Evolutionary conservation across 1,284 basidiomycete species (phyloP).

Genomic region (Boletellus deceptivus): DNA sequence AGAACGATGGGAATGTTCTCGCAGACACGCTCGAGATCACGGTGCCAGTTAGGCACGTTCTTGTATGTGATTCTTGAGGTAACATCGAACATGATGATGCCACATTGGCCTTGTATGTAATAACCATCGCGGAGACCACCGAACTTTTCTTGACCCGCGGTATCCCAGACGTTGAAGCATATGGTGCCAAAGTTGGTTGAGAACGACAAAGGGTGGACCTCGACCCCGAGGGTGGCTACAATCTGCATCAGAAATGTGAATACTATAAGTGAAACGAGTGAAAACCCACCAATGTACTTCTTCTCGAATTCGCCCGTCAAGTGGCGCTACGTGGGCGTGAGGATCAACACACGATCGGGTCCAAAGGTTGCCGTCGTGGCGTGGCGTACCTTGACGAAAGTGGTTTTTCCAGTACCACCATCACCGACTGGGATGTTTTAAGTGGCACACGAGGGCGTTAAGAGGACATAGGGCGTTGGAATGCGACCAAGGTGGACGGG

Average conservation of each 20-base stretch:
- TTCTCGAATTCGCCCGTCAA: conserved; percentile 99
- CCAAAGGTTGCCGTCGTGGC: conserved; percentile 18
- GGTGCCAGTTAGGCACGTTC: conserved; percentile 99
- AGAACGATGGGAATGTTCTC: conserved; percentile 99
- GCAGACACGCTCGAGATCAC: conserved; percentile 98
- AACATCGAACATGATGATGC: conserved; percentile 99
- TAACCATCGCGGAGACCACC: conserved; percentile 97
- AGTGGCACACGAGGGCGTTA: conserved; percentile 11
- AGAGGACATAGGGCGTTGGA: conserved; percentile 14
- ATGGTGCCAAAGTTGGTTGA: conserved; percentile 98
- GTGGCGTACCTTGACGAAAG: conserved; percentile 86
- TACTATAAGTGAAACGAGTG: conserved; percentile 9
- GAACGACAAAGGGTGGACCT: conserved; percentile 96
- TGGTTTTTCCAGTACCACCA: conserved; percentile 98
- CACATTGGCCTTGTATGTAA: conserved; percentile 99
- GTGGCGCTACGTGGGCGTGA: conserved; percentile 69
- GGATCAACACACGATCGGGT: conserved; percentile 61
- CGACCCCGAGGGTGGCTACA: conserved; percentile 96
- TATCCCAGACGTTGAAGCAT: conserved; percentile 99
- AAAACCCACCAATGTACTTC: conserved; percentile 92
- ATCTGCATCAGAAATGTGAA: conserved; percentile 14
- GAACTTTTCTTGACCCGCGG: conserved; percentile 99
- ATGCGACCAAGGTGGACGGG: conserved; percentile 26
- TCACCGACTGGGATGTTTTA: conserved; percentile 74
- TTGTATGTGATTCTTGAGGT: conserved; percentile 99